A percentile compares a stretch with the other conserved stretches of the same genome.
phyloP scores from a whole-genome alignment of 139 green algal genomes.

The Picochlorum costavermella region DNA sequence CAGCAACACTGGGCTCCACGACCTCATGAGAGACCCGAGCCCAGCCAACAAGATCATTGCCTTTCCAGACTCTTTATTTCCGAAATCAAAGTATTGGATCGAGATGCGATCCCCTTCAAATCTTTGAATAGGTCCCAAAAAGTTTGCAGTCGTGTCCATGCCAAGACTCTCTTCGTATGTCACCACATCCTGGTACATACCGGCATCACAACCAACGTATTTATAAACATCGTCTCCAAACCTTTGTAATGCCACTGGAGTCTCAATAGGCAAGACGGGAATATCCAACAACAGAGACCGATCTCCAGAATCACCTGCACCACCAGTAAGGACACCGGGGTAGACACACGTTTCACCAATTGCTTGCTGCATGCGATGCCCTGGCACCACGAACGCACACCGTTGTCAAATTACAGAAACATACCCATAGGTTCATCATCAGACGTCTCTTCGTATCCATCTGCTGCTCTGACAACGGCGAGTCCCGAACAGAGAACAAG shows the following conservation, averaged over 20 bases:
- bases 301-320: neutral
- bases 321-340: too few species aligned
- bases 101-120: neutral
- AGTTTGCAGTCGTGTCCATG: conserved; percentile 1
- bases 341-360: too few species aligned
- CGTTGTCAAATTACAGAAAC: too few species aligned
- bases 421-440: too few species aligned
- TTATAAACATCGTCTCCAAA: conserved; percentile 1
- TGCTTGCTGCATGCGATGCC: too few species aligned
- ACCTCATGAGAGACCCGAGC: neutral
- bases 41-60: neutral
- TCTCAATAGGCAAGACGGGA: neutral
- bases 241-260: neutral
- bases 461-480: too few species aligned
- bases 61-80: conserved; percentile 1
- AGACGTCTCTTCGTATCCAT: too few species aligned
- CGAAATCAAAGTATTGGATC: neutral
- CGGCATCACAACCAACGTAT: neutral
- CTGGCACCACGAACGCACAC: too few species aligned
- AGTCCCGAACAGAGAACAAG: too few species aligned
- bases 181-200: neutral
- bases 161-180: neutral
- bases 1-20: neutral
- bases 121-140: neutral
- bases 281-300: neutral